Percentiles rank a stretch among this genome's conserved stretches.
Conservation (phyloP, 768 basidiomycete genomes). For the Psilocybe cubensis region DNA sequence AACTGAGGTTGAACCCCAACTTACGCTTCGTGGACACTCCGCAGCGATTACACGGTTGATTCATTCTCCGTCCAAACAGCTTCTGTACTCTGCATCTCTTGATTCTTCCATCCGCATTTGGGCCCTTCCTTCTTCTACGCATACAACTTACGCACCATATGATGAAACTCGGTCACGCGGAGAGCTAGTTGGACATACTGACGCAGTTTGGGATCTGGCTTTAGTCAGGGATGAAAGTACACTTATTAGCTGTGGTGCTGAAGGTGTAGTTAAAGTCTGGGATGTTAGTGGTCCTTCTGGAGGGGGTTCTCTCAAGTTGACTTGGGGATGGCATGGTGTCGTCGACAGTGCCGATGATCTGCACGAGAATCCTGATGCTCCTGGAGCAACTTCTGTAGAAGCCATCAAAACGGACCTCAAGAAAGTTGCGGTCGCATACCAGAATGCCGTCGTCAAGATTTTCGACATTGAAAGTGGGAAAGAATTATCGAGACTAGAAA, state of each 20-base stretch:
- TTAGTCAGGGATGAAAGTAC: slow-evolving; percentile 82
- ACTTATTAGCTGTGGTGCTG: slow-evolving; percentile 88
- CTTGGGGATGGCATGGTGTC: slow-evolving; percentile 83
- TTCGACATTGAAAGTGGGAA: slow-evolving; percentile 91
- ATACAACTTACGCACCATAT: slow-evolving; percentile 91
- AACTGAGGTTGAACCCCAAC: slow-evolving; percentile 90
- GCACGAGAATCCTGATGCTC: slow-evolving; percentile 54
- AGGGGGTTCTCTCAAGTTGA: slow-evolving; percentile 67
- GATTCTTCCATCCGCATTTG: slow-evolving; percentile 94
- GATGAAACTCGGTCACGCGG: slow-evolving; percentile 79
- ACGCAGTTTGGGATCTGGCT: slow-evolving; percentile 95
- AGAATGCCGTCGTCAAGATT: slow-evolving; percentile 87
- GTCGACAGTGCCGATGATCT: slow-evolving; percentile 50
- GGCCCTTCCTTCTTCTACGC: slow-evolving; percentile 74
- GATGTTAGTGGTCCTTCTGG: slow-evolving; percentile 74
- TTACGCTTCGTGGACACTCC: slow-evolving; percentile 93
- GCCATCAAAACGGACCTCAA: slow-evolving; percentile 82
- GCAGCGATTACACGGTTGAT: slow-evolving; percentile 87
- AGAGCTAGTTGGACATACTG: slow-evolving; percentile 89
- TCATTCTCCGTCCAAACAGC: slow-evolving; percentile 73
- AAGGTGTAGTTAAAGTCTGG: slow-evolving; percentile 94
- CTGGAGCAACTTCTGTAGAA: slow-evolving; percentile 84
- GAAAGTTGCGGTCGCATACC: slow-evolving; percentile 89
- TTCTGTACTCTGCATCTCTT: slow-evolving; percentile 90
- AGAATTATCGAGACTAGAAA: slow-evolving; percentile 65